These are phyloP conservation scores for Malus hybrid DNA, from an alignment of 331 rosid species.

Conservation along the genomic window DNA sequence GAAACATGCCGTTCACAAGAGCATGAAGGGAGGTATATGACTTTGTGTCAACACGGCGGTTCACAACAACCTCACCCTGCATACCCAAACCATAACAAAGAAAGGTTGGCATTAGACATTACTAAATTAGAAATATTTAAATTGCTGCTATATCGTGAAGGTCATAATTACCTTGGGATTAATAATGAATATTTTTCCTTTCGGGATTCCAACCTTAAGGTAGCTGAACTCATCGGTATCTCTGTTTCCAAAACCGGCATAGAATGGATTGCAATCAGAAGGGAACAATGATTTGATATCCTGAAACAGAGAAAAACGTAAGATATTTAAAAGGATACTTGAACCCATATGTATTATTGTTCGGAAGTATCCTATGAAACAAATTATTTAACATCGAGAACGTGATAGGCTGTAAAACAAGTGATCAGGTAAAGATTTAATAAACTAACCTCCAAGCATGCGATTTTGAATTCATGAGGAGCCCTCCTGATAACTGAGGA, in stretches of 20 bases:
- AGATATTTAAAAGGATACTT: not conserved
- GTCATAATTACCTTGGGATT: constrained; percentile 72
- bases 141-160: constrained; percentile 3
- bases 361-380: not conserved
- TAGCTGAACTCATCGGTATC: constrained; percentile 95
- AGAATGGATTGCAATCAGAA: constrained; percentile 81
- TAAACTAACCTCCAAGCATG: constrained; percentile 74
- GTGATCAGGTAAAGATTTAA: constrained; percentile 1
- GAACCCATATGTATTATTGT: no score
- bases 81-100: constrained; percentile 24
- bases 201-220: constrained; percentile 85
- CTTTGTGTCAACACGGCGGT: constrained; percentile 60
- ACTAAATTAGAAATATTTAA: constrained; percentile 6
- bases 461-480: constrained; percentile 96
- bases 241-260: constrained; percentile 98
- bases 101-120: constrained; percentile 11
- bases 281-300: constrained; percentile 80
- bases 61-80: constrained; percentile 87
- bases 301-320: constrained; percentile 30
- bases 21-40: constrained; percentile 79
- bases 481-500: constrained; percentile 88
- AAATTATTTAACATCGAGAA: not conserved
- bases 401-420: not conserved
- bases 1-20: constrained; percentile 89
- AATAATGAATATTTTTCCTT: constrained; percentile 83